Percentiles rank a stretch among this genome's conserved stretches.
Evolutionary conservation across 2,329 filamentous ascomycete genomes (phyloP).

Genomic region (Apiospora rasikravindrae): DNA sequence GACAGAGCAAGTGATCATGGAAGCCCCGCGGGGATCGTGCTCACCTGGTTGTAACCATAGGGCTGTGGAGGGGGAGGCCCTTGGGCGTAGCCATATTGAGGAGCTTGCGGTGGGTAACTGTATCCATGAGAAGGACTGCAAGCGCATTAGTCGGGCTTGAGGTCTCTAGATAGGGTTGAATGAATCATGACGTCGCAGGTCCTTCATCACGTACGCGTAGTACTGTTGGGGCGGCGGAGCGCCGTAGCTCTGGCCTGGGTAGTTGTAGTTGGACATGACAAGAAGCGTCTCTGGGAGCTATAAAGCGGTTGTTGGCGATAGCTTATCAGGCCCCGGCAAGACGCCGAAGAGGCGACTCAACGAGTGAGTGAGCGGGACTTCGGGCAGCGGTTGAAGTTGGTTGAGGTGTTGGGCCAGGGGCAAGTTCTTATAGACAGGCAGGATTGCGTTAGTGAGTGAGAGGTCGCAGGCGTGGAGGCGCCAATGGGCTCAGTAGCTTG

Average conservation of each 20-base stretch:
- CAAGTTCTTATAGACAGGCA: constrained; percentile 3
- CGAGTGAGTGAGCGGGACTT: neutral
- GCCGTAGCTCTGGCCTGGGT: constrained; percentile 39
- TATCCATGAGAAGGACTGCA: constrained; percentile 52
- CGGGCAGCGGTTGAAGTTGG: neutral
- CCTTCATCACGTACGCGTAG: constrained; percentile 31
- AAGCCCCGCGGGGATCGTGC: constrained; percentile 16
- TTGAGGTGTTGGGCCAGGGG: neutral
- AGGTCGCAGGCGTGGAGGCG: neutral
- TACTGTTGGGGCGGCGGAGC: constrained; percentile 34
- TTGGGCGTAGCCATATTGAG: constrained; percentile 50
- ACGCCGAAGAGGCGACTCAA: constrained; percentile 16
- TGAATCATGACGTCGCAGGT: neutral
- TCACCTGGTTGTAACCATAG: constrained; percentile 49
- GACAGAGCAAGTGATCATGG: neutral
- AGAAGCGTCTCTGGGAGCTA: constrained; percentile 15
- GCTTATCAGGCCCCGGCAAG: constrained; percentile 17
- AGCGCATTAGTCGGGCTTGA: constrained; percentile 18
- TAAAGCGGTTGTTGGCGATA: constrained; percentile 18
- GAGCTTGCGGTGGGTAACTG: constrained; percentile 52
- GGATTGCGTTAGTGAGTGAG: neutral
- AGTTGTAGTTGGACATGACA: constrained; percentile 40
- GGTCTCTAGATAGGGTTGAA: neutral
- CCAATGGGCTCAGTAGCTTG: neutral
- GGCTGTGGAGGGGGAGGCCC: constrained; percentile 55